Base-by-base conservation (phyloP, 2,329 filamentous ascomycete genomes). In the Cordyceps fumosorosea region DNA sequence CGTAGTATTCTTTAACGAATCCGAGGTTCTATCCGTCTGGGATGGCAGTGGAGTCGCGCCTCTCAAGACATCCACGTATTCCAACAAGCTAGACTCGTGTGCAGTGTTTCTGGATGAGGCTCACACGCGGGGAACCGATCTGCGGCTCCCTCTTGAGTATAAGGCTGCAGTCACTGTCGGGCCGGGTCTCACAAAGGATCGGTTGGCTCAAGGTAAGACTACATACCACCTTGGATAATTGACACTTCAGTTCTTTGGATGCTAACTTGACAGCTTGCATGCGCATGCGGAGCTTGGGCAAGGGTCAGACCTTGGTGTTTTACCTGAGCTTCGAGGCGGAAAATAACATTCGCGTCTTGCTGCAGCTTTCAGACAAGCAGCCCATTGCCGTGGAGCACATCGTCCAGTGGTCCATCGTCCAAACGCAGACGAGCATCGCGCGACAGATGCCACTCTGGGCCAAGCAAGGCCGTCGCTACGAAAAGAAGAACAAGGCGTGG, bases 61-160 rank as follows among this genome's bases (percentile, higher is more conserved):
- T 0, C 75, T 92, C 0, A 78, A 81, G 3, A 79, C 75, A 0
- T 91, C 89, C 0, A 79, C 86, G 0, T 90, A 83, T 66, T 72
- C 75, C 0, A 75, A 78, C 0, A 80, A 85, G 6, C 71, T 88
- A 0, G 82, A 84, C 5, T 66, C 66, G 0, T 92, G 88, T 60
- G 70, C 90, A 0, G 77, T 91, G 0, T 92, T 86, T 60, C 76
- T 93, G 0, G 89, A 92, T 56, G 84, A 92, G 62, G 80, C 82
- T 0, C 88, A 92, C 64, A 90, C 88, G 0, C 73, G 89, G 64
- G 89, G 89, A 0, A 90, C 82, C 0, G 89, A 93, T 65, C 68
- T 92, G 0, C 82, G 81, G 40, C 71, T 91, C 0, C 89, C 87
- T 0, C 62, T 62, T 0, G 5, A 80, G 14, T 87, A 86, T 65